Conservation (phyloP, 768 basidiomycete species). For the Auricularia sp. region DNA sequence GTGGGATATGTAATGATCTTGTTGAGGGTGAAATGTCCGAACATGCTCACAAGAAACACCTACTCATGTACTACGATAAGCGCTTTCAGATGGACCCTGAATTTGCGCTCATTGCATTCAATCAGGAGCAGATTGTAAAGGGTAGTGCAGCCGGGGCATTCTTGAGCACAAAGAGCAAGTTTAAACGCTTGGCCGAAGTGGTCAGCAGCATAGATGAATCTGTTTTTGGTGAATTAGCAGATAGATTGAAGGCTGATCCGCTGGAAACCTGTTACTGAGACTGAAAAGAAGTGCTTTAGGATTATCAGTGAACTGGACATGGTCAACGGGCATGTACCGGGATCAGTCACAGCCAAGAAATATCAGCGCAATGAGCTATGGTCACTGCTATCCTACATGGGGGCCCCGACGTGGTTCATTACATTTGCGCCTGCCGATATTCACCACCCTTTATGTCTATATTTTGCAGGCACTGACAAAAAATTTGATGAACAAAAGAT, state of each 20-base stretch:
- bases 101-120: not conserved
- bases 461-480: conserved; percentile 21
- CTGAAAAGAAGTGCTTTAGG: not conserved
- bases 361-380: not conserved
- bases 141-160: not conserved
- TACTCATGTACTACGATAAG: not conserved
- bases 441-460: conserved; percentile 25
- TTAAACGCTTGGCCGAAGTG: not conserved
- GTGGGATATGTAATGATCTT: conserved; percentile 21
- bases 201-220: not conserved
- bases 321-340: not conserved
- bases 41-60: not conserved
- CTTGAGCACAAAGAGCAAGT: not conserved
- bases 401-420: conserved; percentile 21
- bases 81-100: not conserved
- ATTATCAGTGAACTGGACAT: not conserved
- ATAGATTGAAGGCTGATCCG: not conserved
- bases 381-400: not conserved
- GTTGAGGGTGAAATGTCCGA: not conserved
- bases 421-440: conserved; percentile 25
- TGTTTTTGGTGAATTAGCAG: not conserved
- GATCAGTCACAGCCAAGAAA: not conserved
- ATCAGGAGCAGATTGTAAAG: not conserved
- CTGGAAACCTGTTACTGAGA: not conserved
- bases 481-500: conserved; percentile 11